phyloP scores from a whole-genome alignment of 2,329 filamentous ascomycete species.

The Verticillium isaacii region DNA sequence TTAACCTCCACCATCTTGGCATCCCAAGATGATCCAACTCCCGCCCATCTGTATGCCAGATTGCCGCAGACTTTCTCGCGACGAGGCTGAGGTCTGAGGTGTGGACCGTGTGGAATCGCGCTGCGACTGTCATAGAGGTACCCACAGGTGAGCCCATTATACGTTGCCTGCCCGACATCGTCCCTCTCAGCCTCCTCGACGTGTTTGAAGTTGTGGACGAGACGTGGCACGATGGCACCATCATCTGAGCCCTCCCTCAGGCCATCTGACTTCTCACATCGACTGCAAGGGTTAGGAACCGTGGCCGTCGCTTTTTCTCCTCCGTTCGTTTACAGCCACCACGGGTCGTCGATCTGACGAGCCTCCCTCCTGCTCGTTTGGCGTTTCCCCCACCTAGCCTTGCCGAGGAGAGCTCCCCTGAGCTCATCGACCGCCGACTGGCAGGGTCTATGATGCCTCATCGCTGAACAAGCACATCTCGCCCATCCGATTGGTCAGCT shows the following conservation, averaged over 20 bases:
- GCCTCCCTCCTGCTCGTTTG: not conserved
- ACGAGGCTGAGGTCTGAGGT: not conserved
- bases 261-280: not conserved
- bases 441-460: not conserved
- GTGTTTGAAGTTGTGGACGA: not conserved
- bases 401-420: not conserved
- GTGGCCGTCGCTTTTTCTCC: not conserved
- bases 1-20: not conserved
- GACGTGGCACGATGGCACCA: not conserved
- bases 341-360: not conserved
- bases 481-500: not conserved
- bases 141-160: not conserved
- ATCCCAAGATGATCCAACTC: not conserved
- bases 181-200: not conserved
- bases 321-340: not conserved
- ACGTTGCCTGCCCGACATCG: not conserved
- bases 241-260: not conserved
- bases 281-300: not conserved
- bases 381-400: not conserved
- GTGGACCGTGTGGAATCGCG: not conserved
- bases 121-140: no score
- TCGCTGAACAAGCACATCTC: not conserved
- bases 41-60: not conserved
- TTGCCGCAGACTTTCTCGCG: not conserved
- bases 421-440: not conserved